Conservation (phyloP, 371 early-diverging fungal species). For the Dentiscutata heterogama region DNA sequence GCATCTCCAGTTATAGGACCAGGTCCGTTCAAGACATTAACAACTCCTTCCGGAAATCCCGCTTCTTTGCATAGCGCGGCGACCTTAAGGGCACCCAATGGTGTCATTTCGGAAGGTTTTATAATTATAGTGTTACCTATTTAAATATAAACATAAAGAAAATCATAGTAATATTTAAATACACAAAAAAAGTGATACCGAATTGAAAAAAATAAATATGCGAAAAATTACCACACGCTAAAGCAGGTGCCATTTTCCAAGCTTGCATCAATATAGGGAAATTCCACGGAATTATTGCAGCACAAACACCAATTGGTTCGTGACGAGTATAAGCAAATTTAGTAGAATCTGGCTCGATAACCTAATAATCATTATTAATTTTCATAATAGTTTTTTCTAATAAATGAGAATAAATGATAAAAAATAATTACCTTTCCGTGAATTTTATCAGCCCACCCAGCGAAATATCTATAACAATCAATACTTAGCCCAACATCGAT, state of each 20-base stretch:
- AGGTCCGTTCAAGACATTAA: conserved; percentile 81
- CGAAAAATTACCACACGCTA: conserved; percentile 1
- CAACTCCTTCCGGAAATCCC: conserved; percentile 71
- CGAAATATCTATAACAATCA: conserved; percentile 81
- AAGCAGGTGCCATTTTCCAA: conserved; percentile 90
- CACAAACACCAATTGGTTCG: conserved; percentile 86
- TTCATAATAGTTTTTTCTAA: background rate
- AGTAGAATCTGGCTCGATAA: conserved; percentile 53
- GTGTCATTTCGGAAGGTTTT: conserved; percentile 78
- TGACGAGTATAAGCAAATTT: conserved; percentile 72
- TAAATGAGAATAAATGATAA: background rate
- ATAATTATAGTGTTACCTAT: conserved; percentile 63
- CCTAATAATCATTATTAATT: conserved; percentile 49
- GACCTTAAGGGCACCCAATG: conserved; percentile 61
- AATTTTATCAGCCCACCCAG: conserved; percentile 85
- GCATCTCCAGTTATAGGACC: conserved; percentile 62
- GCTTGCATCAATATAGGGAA: conserved; percentile 82
- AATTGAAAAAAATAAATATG: background rate
- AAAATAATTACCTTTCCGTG: conserved; percentile 56
- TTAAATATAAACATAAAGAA: background rate
- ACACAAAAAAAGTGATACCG: background rate
- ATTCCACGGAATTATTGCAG: conserved; percentile 85
- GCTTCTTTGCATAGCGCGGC: conserved; percentile 62
- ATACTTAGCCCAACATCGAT: conserved; percentile 72
- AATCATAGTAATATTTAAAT: background rate